Evolutionary conservation across 495 filamentous ascomycete genomes (phyloP), one percentile per base, ranked within the genome.

Genomic region (Lophiotrema nucula): DNA sequence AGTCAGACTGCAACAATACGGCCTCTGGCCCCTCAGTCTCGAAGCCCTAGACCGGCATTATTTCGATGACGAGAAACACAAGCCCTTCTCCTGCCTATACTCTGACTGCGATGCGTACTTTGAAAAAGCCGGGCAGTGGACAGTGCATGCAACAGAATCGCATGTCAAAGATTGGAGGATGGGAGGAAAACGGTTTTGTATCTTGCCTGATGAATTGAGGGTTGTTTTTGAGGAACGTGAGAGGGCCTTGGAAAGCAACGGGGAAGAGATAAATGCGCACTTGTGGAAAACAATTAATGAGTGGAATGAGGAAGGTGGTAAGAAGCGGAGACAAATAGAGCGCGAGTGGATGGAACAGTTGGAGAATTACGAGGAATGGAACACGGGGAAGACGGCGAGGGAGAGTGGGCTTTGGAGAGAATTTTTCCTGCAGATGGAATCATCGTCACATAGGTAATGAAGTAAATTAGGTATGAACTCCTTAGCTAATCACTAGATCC

Each of bases 301-400:
- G 25, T 50, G 47, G 47, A 50, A 50, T 50, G 28, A 50, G 18
- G 47, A 50, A 38, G 47, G 28, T 15, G 47, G 12, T 21, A n/a
- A 50, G 47, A 50, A 50, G 26, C 23, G 31, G 27, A 50, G 27
- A 25, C 21, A 37, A 16, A 8, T 50, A 50, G 47, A 50, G 47
- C 26, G 47, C 16, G 47, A 25, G 31, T 50, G 47, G 47, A 50
- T 50, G 10, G 25, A 50, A 21, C 47, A 50, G 31, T 38, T 50
- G 27, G 47, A 50, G 47, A 37, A 50, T 28, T 26, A 50, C 19
- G 47, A 50, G 47, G 47, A 26, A 50, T 50, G 47, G 47, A 15
- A 50, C 47, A 50, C 31, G 27, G 47, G 47, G 16, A 38, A 8
- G 19, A 38, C 23, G 31, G 47, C 24, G 47, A 38, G 24, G 28